A percentile compares a stretch with the other conserved stretches of the same genome.
Evolutionary conservation across 2,329 filamentous ascomycete species (phyloP).

Genomic region (Cladosporium cucumerinum): DNA sequence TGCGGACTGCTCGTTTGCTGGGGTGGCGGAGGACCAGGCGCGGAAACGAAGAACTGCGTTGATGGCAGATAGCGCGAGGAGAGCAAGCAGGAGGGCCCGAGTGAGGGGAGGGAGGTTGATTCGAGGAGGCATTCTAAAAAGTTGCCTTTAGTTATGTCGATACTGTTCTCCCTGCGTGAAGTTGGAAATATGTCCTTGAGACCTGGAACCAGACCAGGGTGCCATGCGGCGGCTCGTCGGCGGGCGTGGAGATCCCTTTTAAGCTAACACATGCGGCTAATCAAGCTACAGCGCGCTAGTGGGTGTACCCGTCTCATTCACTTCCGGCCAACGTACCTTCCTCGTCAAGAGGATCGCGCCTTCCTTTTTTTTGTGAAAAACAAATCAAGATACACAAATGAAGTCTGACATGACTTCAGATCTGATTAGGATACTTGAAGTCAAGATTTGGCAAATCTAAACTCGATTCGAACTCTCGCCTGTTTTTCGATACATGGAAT

Average conservation of each 20-base stretch:
- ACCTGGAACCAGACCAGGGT: background rate
- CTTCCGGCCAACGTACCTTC: background rate
- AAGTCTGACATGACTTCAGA: background rate
- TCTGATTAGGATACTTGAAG: background rate
- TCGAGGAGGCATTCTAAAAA: constrained; percentile 44
- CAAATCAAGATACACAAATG: background rate
- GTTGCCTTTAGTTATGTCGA: background rate
- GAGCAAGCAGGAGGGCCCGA: constrained; percentile 70
- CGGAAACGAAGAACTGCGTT: constrained; percentile 75
- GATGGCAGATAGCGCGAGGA: constrained; percentile 75
- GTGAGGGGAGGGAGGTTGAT: constrained; percentile 93
- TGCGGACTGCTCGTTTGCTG: constrained; percentile 23
- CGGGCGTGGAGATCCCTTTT: constrained; percentile 5
- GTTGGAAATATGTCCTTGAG: background rate
- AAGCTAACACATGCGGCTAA: too few relatives aligned
- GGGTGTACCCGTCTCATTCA: background rate
- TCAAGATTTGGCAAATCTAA: background rate
- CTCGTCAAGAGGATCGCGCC: background rate
- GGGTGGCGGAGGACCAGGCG: constrained; percentile 52
- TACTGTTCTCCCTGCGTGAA: background rate
- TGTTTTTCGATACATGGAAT: background rate
- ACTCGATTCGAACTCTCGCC: background rate
- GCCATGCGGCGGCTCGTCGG: background rate
- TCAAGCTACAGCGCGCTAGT: background rate
- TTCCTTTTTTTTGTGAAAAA: background rate